Conservation (phyloP, 495 filamentous ascomycete species). For the Hypomontagnella monticulosa region DNA sequence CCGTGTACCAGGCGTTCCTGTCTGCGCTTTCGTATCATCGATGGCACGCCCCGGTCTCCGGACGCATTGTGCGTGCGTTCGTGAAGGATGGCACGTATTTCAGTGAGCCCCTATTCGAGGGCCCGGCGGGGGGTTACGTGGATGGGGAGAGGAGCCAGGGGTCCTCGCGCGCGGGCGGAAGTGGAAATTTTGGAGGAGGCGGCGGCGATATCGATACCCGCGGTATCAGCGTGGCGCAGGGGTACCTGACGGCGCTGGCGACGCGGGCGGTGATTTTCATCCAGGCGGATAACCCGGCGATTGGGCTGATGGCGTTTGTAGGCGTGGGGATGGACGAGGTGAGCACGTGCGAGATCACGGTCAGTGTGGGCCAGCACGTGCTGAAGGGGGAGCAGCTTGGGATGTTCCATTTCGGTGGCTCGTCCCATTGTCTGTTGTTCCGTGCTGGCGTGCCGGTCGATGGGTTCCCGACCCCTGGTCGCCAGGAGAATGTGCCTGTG, state of each 20-base stretch:
- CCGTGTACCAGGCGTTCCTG: slow-evolving; percentile 74
- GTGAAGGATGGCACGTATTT: slow-evolving; percentile 74
- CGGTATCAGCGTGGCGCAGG: slow-evolving; percentile 57
- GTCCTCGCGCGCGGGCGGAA: no score
- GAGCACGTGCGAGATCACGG: slow-evolving; percentile 71
- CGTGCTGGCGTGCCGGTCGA: slow-evolving; percentile 51
- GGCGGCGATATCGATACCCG: slow-evolving; percentile 46
- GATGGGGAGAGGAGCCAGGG: slow-evolving; percentile 47
- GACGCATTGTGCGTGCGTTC: slow-evolving; percentile 64
- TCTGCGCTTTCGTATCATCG: slow-evolving; percentile 73
- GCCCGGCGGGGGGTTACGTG: slow-evolving; percentile 32
- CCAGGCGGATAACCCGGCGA: slow-evolving; percentile 69
- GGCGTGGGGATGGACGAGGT: slow-evolving; percentile 78
- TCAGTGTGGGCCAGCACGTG: slow-evolving; percentile 67
- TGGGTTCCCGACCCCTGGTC: slow-evolving; percentile 60
- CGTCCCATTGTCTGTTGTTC: slow-evolving; percentile 71
- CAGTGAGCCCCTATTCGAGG: slow-evolving; percentile 67
- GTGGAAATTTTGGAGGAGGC: no score
- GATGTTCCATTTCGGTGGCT: slow-evolving; percentile 81
- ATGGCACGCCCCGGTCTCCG: slow-evolving; percentile 73
- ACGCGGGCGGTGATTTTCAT: slow-evolving; percentile 74
- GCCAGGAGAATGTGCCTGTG: slow-evolving; percentile 67
- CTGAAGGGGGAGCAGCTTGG: slow-evolving; percentile 73
- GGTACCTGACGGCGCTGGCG: slow-evolving; percentile 67
- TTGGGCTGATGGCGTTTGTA: slow-evolving; percentile 73